These are phyloP conservation scores for Suillus sp. DNA, from an alignment of 768 basidiomycete species.

Conservation along the genomic window DNA sequence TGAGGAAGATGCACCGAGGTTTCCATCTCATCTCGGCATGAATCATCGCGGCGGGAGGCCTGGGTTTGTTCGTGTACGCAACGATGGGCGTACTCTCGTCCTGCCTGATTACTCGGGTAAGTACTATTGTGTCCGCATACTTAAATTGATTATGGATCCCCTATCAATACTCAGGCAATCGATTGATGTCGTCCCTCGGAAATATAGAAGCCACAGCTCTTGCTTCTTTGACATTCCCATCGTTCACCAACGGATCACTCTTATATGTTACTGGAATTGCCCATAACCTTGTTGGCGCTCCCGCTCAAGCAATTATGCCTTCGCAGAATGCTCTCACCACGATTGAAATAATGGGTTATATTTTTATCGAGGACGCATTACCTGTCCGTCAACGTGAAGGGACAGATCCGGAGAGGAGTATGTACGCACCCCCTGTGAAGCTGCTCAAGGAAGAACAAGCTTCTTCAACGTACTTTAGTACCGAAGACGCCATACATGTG, in stretches of 20 bases:
- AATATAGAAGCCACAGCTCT: slow-evolving; percentile 62
- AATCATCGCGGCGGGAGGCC: slow-evolving; percentile 65
- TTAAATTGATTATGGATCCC: neutral
- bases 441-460: slow-evolving; percentile 51
- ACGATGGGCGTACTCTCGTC: slow-evolving; percentile 55
- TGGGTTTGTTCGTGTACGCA: slow-evolving; percentile 60
- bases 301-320: slow-evolving; percentile 54
- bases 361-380: slow-evolving; percentile 54
- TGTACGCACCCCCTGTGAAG: slow-evolving; percentile 64
- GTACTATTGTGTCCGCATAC: slow-evolving; percentile 13
- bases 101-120: slow-evolving; percentile 64
- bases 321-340: slow-evolving; percentile 53
- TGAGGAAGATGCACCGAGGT: slow-evolving; percentile 35
- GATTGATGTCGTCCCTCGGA: slow-evolving; percentile 62
- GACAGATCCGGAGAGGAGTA: slow-evolving; percentile 38
- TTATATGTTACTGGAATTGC: slow-evolving; percentile 67
- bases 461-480: slow-evolving; percentile 33
- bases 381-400: slow-evolving; percentile 51
- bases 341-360: slow-evolving; percentile 52
- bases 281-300: slow-evolving; percentile 45
- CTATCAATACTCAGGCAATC: slow-evolving; percentile 47
- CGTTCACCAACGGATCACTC: slow-evolving; percentile 56
- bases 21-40: slow-evolving; percentile 64
- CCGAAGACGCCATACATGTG: slow-evolving; percentile 21
- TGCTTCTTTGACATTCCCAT: slow-evolving; percentile 57